A percentile compares a stretch with the other conserved stretches of the same genome.
These are phyloP conservation scores for Leccinum colubrinum DNA, from an alignment of 1,284 basidiomycete genomes.

Conservation along the genomic window DNA sequence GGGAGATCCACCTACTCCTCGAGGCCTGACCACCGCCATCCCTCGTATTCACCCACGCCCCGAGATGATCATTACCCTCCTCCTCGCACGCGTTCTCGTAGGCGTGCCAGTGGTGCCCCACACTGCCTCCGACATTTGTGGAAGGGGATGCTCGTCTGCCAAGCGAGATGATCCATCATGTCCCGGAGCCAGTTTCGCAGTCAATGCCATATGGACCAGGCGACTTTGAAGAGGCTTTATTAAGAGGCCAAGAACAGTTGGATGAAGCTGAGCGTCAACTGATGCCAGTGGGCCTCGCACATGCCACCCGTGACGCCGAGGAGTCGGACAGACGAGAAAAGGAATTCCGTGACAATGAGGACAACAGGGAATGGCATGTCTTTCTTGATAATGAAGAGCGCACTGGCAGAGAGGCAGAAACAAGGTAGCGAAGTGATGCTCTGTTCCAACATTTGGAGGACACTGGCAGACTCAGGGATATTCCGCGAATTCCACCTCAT, in stretches of 20 bases:
- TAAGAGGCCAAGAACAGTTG: conserved; percentile 52
- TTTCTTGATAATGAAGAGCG: conserved; percentile 59
- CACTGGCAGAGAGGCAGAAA: conserved; percentile 45
- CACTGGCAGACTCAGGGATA: conserved; percentile 25
- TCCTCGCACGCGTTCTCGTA: conserved; percentile 8
- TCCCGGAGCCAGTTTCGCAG: conserved; percentile 19
- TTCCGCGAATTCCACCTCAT: conserved; percentile 21
- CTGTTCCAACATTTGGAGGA: conserved; percentile 48
- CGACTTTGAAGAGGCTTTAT: conserved; percentile 46
- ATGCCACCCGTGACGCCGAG: conserved; percentile 55
- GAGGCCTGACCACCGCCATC: conserved; percentile 11
- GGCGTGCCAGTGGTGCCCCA: conserved; percentile 9
- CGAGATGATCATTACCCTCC: conserved; percentile 4
- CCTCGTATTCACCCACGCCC: conserved; percentile 16
- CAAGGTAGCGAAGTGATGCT: conserved; percentile 48
- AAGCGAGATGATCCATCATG: conserved; percentile 27
- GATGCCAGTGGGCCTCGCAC: conserved; percentile 36
- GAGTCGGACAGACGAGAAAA: conserved; percentile 47
- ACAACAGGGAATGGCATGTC: conserved; percentile 51
- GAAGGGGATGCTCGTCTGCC: conserved; percentile 22
- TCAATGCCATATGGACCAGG: conserved; percentile 4
- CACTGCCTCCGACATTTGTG: conserved; percentile 8
- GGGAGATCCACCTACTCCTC: background rate
- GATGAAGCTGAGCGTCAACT: conserved; percentile 53
- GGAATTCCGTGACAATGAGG: conserved; percentile 62